phyloP scores from a whole-genome alignment of 2,329 filamentous ascomycete genomes.

The Balansia obtecta region DNA sequence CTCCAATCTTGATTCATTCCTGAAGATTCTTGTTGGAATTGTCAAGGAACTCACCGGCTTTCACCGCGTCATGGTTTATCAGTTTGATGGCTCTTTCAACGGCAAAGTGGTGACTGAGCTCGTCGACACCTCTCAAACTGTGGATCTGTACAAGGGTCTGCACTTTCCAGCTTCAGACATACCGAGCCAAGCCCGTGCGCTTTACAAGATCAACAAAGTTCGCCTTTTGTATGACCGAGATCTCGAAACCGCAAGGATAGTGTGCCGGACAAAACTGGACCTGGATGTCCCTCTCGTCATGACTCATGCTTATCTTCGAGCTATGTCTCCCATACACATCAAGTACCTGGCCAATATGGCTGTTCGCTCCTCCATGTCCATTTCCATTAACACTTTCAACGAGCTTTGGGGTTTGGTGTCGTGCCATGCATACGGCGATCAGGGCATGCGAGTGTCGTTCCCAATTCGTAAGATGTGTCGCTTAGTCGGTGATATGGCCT shows the following conservation, averaged over 20 bases:
- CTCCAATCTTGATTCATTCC: conserved; percentile 54
- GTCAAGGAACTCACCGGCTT: conserved; percentile 86
- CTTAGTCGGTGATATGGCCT: conserved; percentile 73
- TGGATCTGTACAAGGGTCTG: conserved; percentile 75
- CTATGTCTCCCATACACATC: conserved; percentile 82
- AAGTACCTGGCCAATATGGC: conserved; percentile 85
- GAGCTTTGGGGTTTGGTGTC: conserved; percentile 83
- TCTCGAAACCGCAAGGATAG: conserved; percentile 63
- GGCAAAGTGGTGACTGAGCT: conserved; percentile 80
- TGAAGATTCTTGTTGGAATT: conserved; percentile 74
- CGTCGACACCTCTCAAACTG: conserved; percentile 66
- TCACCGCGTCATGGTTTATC: conserved; percentile 86
- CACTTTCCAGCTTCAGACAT: conserved; percentile 85
- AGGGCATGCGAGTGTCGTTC: conserved; percentile 83
- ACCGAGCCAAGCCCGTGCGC: conserved; percentile 71
- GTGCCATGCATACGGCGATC: conserved; percentile 66
- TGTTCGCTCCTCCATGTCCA: conserved; percentile 88
- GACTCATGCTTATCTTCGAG: conserved; percentile 71
- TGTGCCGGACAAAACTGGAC: conserved; percentile 65
- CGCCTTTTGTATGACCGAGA: conserved; percentile 79
- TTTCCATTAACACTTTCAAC: conserved; percentile 76
- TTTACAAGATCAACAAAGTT: conserved; percentile 85
- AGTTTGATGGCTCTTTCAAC: conserved; percentile 74
- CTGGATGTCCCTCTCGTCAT: conserved; percentile 67
- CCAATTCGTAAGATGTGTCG: conserved; percentile 88